Base-by-base conservation (phyloP, 2,329 filamentous ascomycete species). In the Graphiopsis chlorocephala region DNA sequence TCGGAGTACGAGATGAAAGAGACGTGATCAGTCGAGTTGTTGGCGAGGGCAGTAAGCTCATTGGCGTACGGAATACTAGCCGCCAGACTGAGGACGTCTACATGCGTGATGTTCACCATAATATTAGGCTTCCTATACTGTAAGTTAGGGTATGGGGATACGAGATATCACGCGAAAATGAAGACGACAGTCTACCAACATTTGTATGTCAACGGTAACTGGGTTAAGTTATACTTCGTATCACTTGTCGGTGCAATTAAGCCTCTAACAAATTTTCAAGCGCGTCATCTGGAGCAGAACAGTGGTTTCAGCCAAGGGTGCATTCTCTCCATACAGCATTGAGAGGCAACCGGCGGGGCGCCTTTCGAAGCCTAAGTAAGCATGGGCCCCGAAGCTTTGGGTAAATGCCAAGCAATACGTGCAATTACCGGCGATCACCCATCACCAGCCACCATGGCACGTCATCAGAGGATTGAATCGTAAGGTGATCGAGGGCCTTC, bases 91-190 rank as follows among this genome's bases (percentile, higher is more conserved):
- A 76, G 63, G 50, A 75, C 64, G 60, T 75, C 72, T 26, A 76
- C 74, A 56, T 69, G 62, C 3, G 73, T 76, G 55, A 76, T 72
- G 67, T 74, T 75, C 56, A 75, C 72, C 75, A 76, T 76, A 29
- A 33, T 69, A 14, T 28, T 42, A 15, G 26, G 15, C 17, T 60
- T 42, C 28, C 29, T 17, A 6, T 3, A n/a, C n/a, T n/a, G n/a
- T n/a, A n/a, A 12, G 11, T 33, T 33, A 15, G 6, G 31, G 53
- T 23, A 11, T 20, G 31, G 17, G 15, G 7, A 12, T 29, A 53
- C 8, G 17, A n/a, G 11, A 31, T 31, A 12, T 53, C 4, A 17
- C 15, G 14, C 15, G 25, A 52, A 17, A 3, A 12, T 17, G 17
- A 53, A 31, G 26, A 29, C 25, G 17, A 20, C 8, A 11, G 2